Evolutionary conservation across 441 rosid genomes (phyloP), one percentile per base, ranked within the genome.

Genomic region (Populus tomentosa): DNA sequence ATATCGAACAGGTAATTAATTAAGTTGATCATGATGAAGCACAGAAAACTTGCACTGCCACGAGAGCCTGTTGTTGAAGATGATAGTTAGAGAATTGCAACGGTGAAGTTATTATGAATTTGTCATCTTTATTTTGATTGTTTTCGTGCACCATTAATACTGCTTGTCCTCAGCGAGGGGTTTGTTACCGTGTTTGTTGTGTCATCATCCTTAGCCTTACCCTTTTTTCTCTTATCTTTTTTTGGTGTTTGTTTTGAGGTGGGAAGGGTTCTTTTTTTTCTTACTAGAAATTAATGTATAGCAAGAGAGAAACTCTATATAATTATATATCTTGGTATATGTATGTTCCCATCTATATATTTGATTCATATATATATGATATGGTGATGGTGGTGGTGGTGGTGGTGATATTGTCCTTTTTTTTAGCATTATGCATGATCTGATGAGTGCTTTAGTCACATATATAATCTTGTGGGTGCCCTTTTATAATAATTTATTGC

Each of bases 1-100:
- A 93, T 94, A 81, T 93, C 98, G 20, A 93, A 94, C 85, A 80
- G 86, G 85, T 86, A 80, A 81, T 30, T 68, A n/a, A 70, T 46
- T 32, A 10, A 14, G 21, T 35, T 69, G 64, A 14, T 16, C 23
- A 23, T 18, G n/a, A 53, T 18, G 61, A 18, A 53, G 65, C 9
- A 20, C 5, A 3, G 24, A 28, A 67, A 71, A 80, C 68, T 59
- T 59, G 75, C 72, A 53, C 63, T 30, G 7, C 32, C 30, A 73
- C 4, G 63, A 40, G 63, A 53, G 30, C 38, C 18, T 23, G 42
- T 18, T 53, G 77, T 16, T 59, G 77, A 76, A 64, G 85, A 78
- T 64, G 78, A 67, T 42, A 23, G 67, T 7, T 71, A 21, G n/a
- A 46, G 63, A 61, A 21, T 56, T 23, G 64, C 23, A 69, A 56